Conservation (phyloP, 2,329 filamentous ascomycete genomes). For the Apiospora phragmitis region DNA sequence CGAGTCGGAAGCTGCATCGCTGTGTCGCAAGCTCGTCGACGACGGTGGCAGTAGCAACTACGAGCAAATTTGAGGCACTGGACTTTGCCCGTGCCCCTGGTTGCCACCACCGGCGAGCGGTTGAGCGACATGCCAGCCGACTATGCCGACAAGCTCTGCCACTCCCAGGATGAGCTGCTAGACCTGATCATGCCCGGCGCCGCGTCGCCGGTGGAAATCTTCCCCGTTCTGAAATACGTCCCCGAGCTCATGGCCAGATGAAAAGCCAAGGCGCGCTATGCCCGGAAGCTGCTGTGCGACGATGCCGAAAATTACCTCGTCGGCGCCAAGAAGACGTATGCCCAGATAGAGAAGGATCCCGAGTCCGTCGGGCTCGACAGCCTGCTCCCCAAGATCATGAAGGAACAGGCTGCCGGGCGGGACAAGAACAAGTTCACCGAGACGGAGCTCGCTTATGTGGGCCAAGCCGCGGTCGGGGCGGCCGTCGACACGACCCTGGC, state of each 20-base stretch:
- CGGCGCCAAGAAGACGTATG: conserved; percentile 5
- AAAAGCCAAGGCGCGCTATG: neutral
- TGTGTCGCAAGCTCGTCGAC: conserved; percentile 10
- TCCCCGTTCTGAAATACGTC: conserved; percentile 16
- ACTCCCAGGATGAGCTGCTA: neutral
- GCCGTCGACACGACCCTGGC: conserved; percentile 11
- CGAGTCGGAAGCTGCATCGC: conserved; percentile 12
- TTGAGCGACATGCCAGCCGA: neutral
- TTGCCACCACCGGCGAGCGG: conserved; percentile 9
- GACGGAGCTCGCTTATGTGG: conserved; percentile 11
- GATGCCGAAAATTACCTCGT: conserved; percentile 3
- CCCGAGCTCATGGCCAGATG: conserved; percentile 16
- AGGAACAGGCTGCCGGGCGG: neutral
- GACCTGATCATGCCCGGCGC: neutral
- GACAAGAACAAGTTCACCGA: conserved; percentile 6
- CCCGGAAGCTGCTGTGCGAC: conserved; percentile 3
- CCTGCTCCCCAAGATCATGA: conserved; percentile 13
- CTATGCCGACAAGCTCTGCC: neutral
- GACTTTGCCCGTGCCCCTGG: conserved; percentile 9
- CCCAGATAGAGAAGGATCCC: conserved; percentile 1
- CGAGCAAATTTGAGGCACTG: conserved; percentile 1
- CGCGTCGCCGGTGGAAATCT: conserved; percentile 19
- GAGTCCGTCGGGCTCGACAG: conserved; percentile 5
- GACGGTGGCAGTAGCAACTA: conserved; percentile 2
- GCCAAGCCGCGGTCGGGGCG: conserved; percentile 8